Conservation (phyloP, 108 stramenopile species). For the Pseudonitzschia multiseries region DNA sequence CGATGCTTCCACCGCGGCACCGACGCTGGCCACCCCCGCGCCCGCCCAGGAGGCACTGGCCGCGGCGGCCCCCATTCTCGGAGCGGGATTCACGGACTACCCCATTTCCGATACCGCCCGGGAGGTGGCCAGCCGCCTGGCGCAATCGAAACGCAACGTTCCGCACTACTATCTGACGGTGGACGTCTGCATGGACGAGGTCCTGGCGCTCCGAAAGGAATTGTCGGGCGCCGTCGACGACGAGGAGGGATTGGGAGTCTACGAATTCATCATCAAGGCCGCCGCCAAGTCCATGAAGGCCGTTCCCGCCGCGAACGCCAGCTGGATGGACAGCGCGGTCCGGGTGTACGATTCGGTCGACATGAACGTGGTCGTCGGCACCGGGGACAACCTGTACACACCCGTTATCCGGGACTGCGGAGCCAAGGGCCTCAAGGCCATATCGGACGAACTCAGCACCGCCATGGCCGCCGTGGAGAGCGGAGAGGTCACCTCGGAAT, state of each 20-base stretch:
- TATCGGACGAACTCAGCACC: slow-evolving; percentile 86
- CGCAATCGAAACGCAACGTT: slow-evolving; percentile 93
- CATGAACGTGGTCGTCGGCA: slow-evolving; percentile 98
- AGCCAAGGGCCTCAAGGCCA: slow-evolving; percentile 76
- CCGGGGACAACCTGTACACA: slow-evolving; percentile 92
- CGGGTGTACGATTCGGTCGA: slow-evolving; percentile 82
- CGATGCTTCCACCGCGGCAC: slow-evolving; percentile 26
- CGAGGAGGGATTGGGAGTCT: slow-evolving; percentile 89
- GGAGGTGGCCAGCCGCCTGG: slow-evolving; percentile 93
- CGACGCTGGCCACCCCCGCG: slow-evolving; percentile 38
- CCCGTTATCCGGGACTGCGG: slow-evolving; percentile 61
- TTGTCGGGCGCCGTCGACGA: slow-evolving; percentile 50
- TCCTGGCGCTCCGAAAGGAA: slow-evolving; percentile 79
- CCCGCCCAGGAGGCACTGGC: slow-evolving; percentile 42
- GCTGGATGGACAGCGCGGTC: slow-evolving; percentile 50
- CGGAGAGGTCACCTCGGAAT: slow-evolving; percentile 38
- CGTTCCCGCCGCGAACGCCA: slow-evolving; percentile 92
- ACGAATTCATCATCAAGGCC: slow-evolving; percentile 97
- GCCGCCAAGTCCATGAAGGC: slow-evolving; percentile 95
- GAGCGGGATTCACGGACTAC: slow-evolving; percentile 46
- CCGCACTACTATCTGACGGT: slow-evolving; percentile 96
- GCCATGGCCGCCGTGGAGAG: slow-evolving; percentile 72
- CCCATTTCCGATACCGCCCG: slow-evolving; percentile 78
- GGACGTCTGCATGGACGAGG: slow-evolving; percentile 86
- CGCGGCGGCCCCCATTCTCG: slow-evolving; percentile 42